These are phyloP conservation scores for Lentinula edodes DNA, from an alignment of 768 basidiomycete genomes.

Conservation along the genomic window DNA sequence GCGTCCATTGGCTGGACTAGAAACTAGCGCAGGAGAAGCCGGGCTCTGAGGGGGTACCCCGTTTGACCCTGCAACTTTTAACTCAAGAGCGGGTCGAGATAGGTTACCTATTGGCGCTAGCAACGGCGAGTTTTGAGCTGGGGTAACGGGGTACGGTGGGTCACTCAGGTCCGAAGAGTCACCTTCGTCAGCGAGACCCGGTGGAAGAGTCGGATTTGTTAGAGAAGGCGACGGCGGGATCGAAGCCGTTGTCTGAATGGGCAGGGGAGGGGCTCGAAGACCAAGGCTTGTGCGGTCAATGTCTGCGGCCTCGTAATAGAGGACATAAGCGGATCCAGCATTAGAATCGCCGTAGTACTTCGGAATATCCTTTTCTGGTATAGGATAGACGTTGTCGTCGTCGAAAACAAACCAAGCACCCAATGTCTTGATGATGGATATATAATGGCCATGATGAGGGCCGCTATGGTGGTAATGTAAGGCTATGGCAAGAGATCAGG, in stretches of 20 bases:
- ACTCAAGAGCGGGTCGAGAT: conserved; percentile 6
- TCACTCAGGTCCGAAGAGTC: conserved; percentile 17
- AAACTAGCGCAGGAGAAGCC: neutral
- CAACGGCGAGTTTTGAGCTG: conserved; percentile 11
- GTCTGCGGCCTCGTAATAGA: conserved; percentile 95
- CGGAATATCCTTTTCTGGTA: conserved; percentile 85
- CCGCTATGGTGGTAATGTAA: conserved; percentile 48
- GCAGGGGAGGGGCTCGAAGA: conserved; percentile 33
- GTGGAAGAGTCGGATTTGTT: conserved; percentile 14
- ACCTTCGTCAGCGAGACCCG: conserved; percentile 12
- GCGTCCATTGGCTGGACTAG: neutral
- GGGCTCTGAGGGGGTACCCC: conserved; percentile 4
- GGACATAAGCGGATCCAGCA: conserved; percentile 87
- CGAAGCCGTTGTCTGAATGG: conserved; percentile 13
- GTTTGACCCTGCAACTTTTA: conserved; percentile 3
- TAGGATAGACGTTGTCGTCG: conserved; percentile 85
- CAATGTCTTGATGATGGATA: conserved; percentile 86
- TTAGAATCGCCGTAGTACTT: conserved; percentile 92
- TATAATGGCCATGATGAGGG: conserved; percentile 98
- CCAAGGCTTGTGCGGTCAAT: conserved; percentile 73
- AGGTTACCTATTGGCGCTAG: conserved; percentile 10
- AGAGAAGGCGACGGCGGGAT: neutral
- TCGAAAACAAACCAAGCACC: conserved; percentile 89
- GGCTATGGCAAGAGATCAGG: conserved; percentile 10
- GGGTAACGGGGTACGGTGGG: conserved; percentile 13